Conservation (phyloP, 441 rosid species). For the Kokia cookei region DNA sequence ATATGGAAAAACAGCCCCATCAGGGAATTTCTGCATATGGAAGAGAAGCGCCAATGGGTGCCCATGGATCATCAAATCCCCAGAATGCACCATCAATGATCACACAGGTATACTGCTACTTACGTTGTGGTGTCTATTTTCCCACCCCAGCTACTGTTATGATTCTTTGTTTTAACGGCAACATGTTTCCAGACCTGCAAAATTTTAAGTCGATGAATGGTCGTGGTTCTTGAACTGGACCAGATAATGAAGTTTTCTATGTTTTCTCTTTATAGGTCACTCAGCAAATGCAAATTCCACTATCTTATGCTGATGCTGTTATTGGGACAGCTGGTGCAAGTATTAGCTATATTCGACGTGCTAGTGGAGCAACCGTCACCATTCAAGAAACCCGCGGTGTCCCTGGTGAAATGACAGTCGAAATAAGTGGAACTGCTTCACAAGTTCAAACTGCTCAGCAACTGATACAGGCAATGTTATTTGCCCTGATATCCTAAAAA, state of each 20-base stretch:
- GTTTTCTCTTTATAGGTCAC: constrained; percentile 45
- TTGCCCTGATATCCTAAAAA: neutral
- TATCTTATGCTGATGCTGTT: constrained; percentile 92
- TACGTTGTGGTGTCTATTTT: neutral
- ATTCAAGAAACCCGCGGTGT: constrained; percentile 93
- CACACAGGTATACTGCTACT: constrained; percentile 55
- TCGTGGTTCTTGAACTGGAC: neutral
- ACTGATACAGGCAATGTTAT: constrained; percentile 61
- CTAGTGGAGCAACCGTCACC: constrained; percentile 95
- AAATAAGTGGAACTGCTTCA: constrained; percentile 88
- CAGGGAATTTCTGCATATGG: constrained; percentile 95
- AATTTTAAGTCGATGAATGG: neutral
- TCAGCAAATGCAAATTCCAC: constrained; percentile 90
- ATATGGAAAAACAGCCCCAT: constrained; percentile 80
- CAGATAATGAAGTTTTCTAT: neutral
- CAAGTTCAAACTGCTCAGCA: constrained; percentile 97
- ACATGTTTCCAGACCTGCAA: neutral
- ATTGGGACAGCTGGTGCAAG: constrained; percentile 93
- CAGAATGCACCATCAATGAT: constrained; percentile 76
- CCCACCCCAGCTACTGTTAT: neutral
- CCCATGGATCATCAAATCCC: constrained; percentile 53
- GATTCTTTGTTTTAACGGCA: neutral
- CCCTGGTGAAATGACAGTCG: constrained; percentile 98
- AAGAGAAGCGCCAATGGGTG: constrained; percentile 73
- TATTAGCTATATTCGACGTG: constrained; percentile 91